Evolutionary conservation across 2,329 filamentous ascomycete genomes (phyloP).

Genomic region (Tolypocladium paradoxum): DNA sequence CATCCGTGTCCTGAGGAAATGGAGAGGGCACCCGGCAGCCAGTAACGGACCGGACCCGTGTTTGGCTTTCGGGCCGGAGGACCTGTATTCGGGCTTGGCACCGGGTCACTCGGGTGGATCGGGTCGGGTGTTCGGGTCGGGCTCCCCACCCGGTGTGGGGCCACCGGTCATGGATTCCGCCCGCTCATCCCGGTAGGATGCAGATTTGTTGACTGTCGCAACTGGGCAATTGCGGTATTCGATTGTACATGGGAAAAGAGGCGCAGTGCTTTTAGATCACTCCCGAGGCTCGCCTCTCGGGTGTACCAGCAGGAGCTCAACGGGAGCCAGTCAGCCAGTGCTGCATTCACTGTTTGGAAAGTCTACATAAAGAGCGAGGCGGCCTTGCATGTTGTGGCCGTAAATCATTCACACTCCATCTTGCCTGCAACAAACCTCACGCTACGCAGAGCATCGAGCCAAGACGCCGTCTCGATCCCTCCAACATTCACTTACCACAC

Average conservation of each 20-base stretch:
- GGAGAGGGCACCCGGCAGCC: no score
- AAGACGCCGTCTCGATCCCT: not conserved
- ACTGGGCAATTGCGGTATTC: not conserved
- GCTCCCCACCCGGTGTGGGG: not conserved
- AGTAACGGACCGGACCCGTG: not conserved
- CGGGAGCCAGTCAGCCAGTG: no score
- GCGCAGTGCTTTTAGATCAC: not conserved
- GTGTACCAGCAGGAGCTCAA: no score
- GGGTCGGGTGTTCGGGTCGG: not conserved
- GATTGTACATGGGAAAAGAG: not conserved
- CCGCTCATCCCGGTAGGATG: not conserved
- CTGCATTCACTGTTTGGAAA: no score
- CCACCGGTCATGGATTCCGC: conserved; percentile 4
- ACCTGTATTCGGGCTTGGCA: not conserved
- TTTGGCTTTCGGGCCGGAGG: not conserved
- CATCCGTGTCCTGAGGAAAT: no score
- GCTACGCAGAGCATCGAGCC: no score
- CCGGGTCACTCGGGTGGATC: conserved; percentile 4
- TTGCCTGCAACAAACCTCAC: no score
- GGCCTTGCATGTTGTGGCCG: not conserved
- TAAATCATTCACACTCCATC: no score
- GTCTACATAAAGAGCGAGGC: not conserved
- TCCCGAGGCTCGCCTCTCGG: not conserved
- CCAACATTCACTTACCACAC: not conserved
- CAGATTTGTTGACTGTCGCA: not conserved